Evolutionary conservation across 495 filamentous ascomycete genomes (phyloP), one percentile per base, ranked within the genome.

Genomic region (Neurospora sp.): DNA sequence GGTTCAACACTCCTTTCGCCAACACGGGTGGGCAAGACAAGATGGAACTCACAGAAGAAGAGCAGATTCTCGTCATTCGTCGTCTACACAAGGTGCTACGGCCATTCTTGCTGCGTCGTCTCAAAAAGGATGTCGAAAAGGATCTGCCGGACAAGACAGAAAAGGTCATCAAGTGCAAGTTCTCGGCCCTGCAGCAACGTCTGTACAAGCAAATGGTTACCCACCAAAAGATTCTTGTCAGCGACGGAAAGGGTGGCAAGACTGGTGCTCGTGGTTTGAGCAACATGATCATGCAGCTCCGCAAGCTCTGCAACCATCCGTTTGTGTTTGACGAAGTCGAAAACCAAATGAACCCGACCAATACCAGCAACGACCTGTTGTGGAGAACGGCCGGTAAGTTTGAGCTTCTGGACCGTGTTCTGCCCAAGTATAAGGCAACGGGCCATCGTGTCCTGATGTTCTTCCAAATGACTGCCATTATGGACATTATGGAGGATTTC

Each of bases 401-500:
- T 77, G 96, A 99, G 83, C 86, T 99, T 12, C 87, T 99, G 18
- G 96, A 99, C 81, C 87, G 96, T 40, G 86, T 99, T 70, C 81
- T 99, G 53, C 96, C 96, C 11, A 99, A 99, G 81, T 98, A 98
- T 83, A 89, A 91, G 74, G 87, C 85, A 1, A 92, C 93, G 5
- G 92, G 92, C 42, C 96, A 99, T 87, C 91, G 96, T 76, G 94
- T 98, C 69, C 81, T 99, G 79, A 98, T 99, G 91, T 99, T 99
- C 88, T 99, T 99, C 88, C 96, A 99, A 82, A 99, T 99, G 96
- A 99, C 96, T 3, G 93, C 97, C 48, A 99, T 99, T 78, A 99
- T 99, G 96, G 97, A 99, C 81, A 99, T 99, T 80, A 98, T 99
- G 96, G 96, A 99, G 77, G 96, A 99, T 82, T 99, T 96, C 82